Conservation (phyloP, 2,329 filamentous ascomycete genomes). For the Pyricularia grisea region DNA sequence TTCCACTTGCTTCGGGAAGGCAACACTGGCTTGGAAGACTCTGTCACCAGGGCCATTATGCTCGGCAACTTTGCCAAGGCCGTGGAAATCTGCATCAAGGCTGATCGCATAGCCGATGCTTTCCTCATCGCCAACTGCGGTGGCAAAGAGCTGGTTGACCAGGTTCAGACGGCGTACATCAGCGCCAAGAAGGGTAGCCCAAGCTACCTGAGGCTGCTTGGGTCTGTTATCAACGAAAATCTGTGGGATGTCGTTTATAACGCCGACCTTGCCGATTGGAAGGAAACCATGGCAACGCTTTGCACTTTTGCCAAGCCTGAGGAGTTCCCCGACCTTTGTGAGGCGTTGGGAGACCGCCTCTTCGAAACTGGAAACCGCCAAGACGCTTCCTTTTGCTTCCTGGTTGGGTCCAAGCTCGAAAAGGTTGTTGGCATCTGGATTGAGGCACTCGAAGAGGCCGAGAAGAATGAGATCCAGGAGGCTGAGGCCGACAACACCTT, state of each 20-base stretch:
- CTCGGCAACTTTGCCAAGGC: conserved; percentile 86
- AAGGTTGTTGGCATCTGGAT: conserved; percentile 97
- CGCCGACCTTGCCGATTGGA: conserved; percentile 87
- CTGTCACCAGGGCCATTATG: conserved; percentile 80
- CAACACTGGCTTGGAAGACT: conserved; percentile 77
- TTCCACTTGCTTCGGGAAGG: conserved; percentile 80
- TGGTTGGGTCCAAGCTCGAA: conserved; percentile 92
- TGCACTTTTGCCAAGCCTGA: conserved; percentile 90
- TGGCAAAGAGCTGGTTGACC: conserved; percentile 85
- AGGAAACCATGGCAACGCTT: conserved; percentile 89
- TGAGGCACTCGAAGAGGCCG: conserved; percentile 75
- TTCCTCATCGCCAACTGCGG: conserved; percentile 98
- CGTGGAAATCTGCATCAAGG: conserved; percentile 77
- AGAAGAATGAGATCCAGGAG: conserved; percentile 64
- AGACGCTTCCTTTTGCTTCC: conserved; percentile 92
- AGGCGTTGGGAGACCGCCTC: conserved; percentile 86
- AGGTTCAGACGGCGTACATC: conserved; percentile 86
- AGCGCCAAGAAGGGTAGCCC: conserved; percentile 73
- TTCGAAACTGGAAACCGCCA: conserved; percentile 65
- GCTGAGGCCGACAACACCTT: conserved; percentile 69
- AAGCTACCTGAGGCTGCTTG: conserved; percentile 83
- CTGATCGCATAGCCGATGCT: conserved; percentile 87
- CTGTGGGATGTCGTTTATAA: conserved; percentile 98
- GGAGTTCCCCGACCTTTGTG: conserved; percentile 91
- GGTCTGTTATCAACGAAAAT: conserved; percentile 91